phyloP scores from a whole-genome alignment of 768 basidiomycete genomes.

The Tephrocybe sp. region DNA sequence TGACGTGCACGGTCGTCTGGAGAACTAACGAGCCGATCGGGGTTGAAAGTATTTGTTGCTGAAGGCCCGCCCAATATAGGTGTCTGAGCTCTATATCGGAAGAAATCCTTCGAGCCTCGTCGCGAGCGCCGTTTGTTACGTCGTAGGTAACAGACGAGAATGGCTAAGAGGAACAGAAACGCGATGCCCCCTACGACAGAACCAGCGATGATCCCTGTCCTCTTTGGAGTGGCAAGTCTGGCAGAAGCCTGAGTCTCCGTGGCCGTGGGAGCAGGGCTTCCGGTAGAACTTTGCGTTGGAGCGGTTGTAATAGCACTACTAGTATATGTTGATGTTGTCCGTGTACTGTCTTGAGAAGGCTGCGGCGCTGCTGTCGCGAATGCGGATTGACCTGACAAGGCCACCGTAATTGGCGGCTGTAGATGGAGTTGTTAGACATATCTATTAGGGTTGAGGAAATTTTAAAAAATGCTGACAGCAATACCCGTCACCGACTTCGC shows the following conservation, averaged over 20 bases:
- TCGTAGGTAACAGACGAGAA: constrained; percentile 8
- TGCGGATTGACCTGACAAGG: constrained; percentile 32
- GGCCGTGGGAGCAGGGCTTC: not conserved
- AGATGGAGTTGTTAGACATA: not conserved
- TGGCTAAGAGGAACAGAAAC: constrained; percentile 8
- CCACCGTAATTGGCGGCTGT: constrained; percentile 24
- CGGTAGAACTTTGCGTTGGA: not conserved
- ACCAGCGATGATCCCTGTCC: constrained; percentile 21
- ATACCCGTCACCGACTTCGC: constrained; percentile 27
- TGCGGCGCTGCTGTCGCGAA: constrained; percentile 23
- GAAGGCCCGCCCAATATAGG: not conserved
- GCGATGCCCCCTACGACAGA: constrained; percentile 19
- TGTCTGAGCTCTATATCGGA: constrained; percentile 13
- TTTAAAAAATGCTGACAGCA: constrained; percentile 21
- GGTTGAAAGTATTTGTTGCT: not conserved
- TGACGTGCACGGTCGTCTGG: not conserved
- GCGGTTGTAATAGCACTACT: constrained; percentile 1
- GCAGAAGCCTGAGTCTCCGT: not conserved
- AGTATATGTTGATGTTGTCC: not conserved
- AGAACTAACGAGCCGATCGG: constrained; percentile 3
- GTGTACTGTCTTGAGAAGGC: not conserved
- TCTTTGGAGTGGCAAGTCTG: not conserved
- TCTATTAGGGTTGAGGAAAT: not conserved
- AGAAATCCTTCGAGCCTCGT: constrained; percentile 14
- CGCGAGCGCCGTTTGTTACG: constrained; percentile 6